Percentiles rank a stretch among this genome's conserved stretches.
Evolutionary conservation across 768 basidiomycete genomes (phyloP).

Genomic region (Leccinum aurantiacum): DNA sequence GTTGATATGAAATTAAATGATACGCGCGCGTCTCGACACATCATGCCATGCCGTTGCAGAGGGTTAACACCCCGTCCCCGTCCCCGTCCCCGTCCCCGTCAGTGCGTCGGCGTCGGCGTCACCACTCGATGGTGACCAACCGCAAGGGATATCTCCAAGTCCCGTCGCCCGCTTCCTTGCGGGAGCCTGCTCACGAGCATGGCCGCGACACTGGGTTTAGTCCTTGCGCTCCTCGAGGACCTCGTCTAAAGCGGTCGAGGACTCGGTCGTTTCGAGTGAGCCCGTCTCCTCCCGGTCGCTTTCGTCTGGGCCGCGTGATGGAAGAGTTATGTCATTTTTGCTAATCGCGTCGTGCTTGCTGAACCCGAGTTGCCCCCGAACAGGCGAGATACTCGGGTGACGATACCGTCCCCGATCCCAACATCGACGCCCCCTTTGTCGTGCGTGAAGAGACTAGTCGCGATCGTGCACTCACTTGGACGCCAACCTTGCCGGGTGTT

Average conservation of each 20-base stretch:
- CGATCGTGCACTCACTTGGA: not conserved
- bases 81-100: not conserved
- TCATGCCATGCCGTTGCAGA: not conserved
- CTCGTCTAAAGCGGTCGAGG: conserved; percentile 4
- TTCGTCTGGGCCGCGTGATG: conserved; percentile 14
- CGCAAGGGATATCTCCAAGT: conserved; percentile 18
- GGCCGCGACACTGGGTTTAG: not conserved
- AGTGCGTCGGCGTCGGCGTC: not conserved
- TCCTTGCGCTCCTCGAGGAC: not conserved
- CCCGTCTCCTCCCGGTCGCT: conserved; percentile 12
- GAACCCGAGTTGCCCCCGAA: not conserved
- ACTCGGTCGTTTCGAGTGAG: conserved; percentile 13
- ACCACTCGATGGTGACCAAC: not conserved
- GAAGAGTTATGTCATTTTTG: conserved; percentile 22
- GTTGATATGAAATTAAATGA: not conserved
- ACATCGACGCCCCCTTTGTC: not conserved
- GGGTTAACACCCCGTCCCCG: not conserved
- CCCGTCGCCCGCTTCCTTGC: conserved; percentile 9
- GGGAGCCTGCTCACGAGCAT: not conserved
- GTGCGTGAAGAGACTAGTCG: not conserved
- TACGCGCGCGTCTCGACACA: not conserved
- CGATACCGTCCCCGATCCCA: not conserved
- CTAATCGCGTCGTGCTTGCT: not conserved
- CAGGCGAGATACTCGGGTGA: not conserved
- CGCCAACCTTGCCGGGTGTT: conserved; percentile 4